phyloP scores from a whole-genome alignment of 1,284 basidiomycete species.

The Coniophora puteana region DNA sequence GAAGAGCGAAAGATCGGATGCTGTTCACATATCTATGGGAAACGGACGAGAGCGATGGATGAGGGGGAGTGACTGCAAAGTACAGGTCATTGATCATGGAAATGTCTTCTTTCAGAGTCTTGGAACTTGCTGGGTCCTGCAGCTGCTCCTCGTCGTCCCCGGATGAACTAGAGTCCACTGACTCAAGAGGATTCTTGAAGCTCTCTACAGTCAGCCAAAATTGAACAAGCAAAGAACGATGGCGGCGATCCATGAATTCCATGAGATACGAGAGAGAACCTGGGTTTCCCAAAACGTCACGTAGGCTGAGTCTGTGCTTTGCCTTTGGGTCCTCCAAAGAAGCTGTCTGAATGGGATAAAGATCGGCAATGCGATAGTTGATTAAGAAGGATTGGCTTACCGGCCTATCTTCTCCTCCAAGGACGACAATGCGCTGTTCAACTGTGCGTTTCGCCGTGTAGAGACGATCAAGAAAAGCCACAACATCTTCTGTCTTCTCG shows the following conservation, averaged over 20 bases:
- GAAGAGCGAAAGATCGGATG: constrained; percentile 70
- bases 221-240: constrained; percentile 83
- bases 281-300: constrained; percentile 82
- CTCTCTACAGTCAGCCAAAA: constrained; percentile 98
- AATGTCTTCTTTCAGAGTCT: constrained; percentile 80
- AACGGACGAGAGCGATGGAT: constrained; percentile 61
- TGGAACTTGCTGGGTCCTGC: constrained; percentile 53
- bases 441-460: constrained; percentile 85
- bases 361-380: constrained; percentile 3
- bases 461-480: constrained; percentile 84
- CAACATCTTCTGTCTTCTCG: constrained; percentile 77
- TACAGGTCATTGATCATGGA: constrained; percentile 85
- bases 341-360: constrained; percentile 24
- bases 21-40: constrained; percentile 65
- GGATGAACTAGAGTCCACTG: constrained; percentile 67
- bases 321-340: constrained; percentile 36
- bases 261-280: constrained; percentile 93
- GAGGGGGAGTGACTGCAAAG: constrained; percentile 61
- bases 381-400: constrained; percentile 32
- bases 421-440: constrained; percentile 77
- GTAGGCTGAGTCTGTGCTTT: constrained; percentile 49
- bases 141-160: constrained; percentile 65
- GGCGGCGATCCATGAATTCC: constrained; percentile 94
- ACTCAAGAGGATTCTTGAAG: constrained; percentile 94
- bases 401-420: constrained; percentile 69